phyloP scores from a whole-genome alignment of 139 green algal genomes.

The Gonium pectorale region DNA sequence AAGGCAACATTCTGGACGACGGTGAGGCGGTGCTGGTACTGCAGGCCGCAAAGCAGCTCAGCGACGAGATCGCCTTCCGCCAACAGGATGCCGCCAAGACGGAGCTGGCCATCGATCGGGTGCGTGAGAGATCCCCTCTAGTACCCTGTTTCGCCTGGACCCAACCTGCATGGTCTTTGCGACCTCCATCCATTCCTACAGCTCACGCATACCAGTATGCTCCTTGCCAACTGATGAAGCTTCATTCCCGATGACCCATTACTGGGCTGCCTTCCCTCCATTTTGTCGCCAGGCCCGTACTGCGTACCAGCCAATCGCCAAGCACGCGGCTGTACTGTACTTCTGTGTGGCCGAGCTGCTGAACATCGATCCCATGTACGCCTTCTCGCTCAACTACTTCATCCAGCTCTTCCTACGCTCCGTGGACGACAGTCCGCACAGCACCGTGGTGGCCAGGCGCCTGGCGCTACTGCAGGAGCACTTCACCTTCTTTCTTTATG shows the following conservation, averaged over 20 bases:
- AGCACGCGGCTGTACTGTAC: conserved; percentile 73
- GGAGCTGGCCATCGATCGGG: conserved; percentile 73
- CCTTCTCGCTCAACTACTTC: conserved; percentile 76
- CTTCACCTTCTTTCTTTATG: conserved; percentile 80
- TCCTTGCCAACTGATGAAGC: too few relatives aligned
- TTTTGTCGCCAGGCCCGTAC: conserved; percentile 16
- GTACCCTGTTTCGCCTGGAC: too few relatives aligned
- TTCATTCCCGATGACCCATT: neutral
- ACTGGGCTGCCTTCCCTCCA: neutral
- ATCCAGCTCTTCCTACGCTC: conserved; percentile 67
- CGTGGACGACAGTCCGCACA: conserved; percentile 60
- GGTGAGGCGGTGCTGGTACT: conserved; percentile 79
- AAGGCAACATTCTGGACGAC: conserved; percentile 83
- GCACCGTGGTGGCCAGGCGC: conserved; percentile 54
- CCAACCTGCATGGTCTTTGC: too few relatives aligned
- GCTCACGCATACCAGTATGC: too few relatives aligned
- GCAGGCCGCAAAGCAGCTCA: conserved; percentile 57
- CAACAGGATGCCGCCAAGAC: conserved; percentile 70
- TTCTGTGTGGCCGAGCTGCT: conserved; percentile 78
- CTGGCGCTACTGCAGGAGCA: conserved; percentile 71
- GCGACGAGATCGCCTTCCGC: conserved; percentile 81
- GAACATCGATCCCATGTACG: conserved; percentile 82
- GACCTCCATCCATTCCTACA: too few relatives aligned
- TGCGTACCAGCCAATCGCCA: conserved; percentile 65
- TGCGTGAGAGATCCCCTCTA: too few relatives aligned